Conservation (phyloP, 1,284 basidiomycete species). For the Meira miltonrushii region DNA sequence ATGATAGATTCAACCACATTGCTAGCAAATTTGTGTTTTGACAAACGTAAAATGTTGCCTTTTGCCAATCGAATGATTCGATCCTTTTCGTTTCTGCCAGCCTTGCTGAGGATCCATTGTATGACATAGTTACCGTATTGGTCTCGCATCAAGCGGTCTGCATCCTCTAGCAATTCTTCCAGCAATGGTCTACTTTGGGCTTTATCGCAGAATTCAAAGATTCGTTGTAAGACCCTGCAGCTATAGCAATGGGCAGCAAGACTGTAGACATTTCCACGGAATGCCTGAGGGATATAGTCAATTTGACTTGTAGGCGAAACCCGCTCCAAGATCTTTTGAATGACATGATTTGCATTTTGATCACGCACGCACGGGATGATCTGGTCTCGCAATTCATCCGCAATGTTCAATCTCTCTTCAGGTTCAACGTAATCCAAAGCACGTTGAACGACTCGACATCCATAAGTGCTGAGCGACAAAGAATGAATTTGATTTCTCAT, state of each 20-base stretch:
- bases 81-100: conserved; percentile 65
- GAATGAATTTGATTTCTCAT: conserved; percentile 76
- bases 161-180: conserved; percentile 74
- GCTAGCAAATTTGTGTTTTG: conserved; percentile 82
- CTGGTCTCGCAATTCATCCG: conserved; percentile 69
- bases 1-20: conserved; percentile 95
- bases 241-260: conserved; percentile 87
- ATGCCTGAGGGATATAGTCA: conserved; percentile 66
- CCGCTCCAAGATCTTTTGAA: conserved; percentile 52
- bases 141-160: conserved; percentile 54
- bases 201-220: conserved; percentile 66
- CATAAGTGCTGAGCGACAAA: conserved; percentile 88
- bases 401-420: conserved; percentile 24
- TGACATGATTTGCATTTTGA: conserved; percentile 89
- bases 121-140: conserved; percentile 75
- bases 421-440: conserved; percentile 59
- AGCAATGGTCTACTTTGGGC: conserved; percentile 67
- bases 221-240: conserved; percentile 88
- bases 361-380: conserved; percentile 85
- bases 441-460: conserved; percentile 63
- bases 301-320: conserved; percentile 66
- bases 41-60: conserved; percentile 67
- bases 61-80: conserved; percentile 68
- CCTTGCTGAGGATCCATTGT: conserved; percentile 84
- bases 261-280: conserved; percentile 75